Evolutionary conservation across 192 early-diverging fungal genomes (phyloP), one percentile per base, ranked within the genome.

Genomic region (Geranomyces variabilis): DNA sequence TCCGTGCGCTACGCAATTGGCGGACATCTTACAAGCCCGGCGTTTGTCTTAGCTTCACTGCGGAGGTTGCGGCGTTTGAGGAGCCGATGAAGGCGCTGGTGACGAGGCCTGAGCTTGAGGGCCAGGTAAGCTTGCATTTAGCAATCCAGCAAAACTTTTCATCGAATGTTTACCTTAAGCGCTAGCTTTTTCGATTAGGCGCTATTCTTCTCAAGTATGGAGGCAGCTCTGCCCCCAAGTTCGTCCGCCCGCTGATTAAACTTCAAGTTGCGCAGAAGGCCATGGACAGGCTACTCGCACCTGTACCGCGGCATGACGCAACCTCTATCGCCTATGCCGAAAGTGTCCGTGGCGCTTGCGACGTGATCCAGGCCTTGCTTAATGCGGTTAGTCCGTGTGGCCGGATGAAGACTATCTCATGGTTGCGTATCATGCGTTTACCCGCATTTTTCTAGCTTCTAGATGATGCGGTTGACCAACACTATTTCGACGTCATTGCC

Each of bases 401-500:
- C 36, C 5, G 36, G 36, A 10, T 10, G 10, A 41, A 41, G 36
- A 41, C 10, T 41, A 10, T 7, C 10, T 3, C 36, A 41, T 41
- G 36, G 3, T 41, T n/a, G n/a, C n/a, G n/a, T n/a, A n/a, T n/a
- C n/a, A n/a, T n/a, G n/a, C n/a, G n/a, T 10, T 41, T 41, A 41
- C 36, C 36, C 36, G 3, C 36, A n/a, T 41, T 10, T 41, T 41
- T 7, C 10, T 53, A 26, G 49, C 19, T 53, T 53, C 49, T 53
- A 26, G 24, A 30, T 17, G 58, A 60, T 30, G 22, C 30, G 6
- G 58, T 60, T 4, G 58, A 2, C 13, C 30, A 31, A 60, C 6
- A 7, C 58, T 6, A 60, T 28, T 60, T 60, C 28, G 58, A 30
- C 29, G 58, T 26, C 58, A 26, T 60, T 33, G 22, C 58, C 28